Percentiles rank a stretch among this genome's conserved stretches.
phyloP scores from a whole-genome alignment of 2,329 filamentous ascomycete genomes.

The Phymatotrichopsis omnivora region DNA sequence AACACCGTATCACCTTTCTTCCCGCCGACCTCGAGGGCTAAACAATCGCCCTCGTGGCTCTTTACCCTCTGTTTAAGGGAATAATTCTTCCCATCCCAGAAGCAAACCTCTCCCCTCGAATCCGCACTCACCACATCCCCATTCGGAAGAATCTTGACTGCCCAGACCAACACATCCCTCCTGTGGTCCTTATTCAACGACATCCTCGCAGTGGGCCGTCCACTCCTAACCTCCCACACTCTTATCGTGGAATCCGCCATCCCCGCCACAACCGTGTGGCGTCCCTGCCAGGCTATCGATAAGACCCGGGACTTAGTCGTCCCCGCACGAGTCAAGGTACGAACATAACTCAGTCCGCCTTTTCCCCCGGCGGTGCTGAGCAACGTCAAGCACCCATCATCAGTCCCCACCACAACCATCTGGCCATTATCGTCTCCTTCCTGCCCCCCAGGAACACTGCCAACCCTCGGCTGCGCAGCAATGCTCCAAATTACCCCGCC shows the following conservation, averaged over 20 bases:
- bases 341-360: constrained; percentile 63
- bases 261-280: constrained; percentile 72
- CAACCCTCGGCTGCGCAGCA: constrained; percentile 61
- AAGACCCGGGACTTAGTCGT: constrained; percentile 82
- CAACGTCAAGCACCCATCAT: constrained; percentile 54
- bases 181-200: constrained; percentile 76
- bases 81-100: constrained; percentile 91
- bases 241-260: constrained; percentile 96
- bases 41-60: constrained; percentile 77
- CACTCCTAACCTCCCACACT: constrained; percentile 74
- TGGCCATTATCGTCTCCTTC: constrained; percentile 38
- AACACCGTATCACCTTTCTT: constrained; percentile 69
- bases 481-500: constrained; percentile 97
- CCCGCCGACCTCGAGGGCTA: constrained; percentile 72
- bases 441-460: constrained; percentile 31
- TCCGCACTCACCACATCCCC: constrained; percentile 91
- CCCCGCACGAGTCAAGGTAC: constrained; percentile 62
- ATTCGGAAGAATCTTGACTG: constrained; percentile 74
- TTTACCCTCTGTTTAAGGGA: constrained; percentile 77
- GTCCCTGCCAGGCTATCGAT: constrained; percentile 80
- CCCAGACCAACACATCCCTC: constrained; percentile 85
- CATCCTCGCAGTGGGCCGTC: constrained; percentile 67
- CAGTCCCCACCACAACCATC: constrained; percentile 77
- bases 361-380: constrained; percentile 23
- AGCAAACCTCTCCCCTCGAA: constrained; percentile 82